phyloP scores from a whole-genome alignment of 768 basidiomycete species.

The Pholiota microspora region DNA sequence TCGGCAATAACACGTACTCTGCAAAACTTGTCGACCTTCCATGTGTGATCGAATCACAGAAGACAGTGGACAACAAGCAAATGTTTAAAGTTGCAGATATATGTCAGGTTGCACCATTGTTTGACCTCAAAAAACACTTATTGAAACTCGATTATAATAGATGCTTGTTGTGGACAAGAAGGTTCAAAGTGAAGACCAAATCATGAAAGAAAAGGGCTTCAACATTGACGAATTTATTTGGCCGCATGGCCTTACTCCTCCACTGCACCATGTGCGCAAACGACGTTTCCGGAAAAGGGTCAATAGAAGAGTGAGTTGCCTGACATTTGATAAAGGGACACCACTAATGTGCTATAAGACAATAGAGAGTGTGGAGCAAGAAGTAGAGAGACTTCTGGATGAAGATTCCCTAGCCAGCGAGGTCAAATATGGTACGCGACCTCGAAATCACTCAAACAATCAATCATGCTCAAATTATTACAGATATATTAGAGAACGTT shows the following conservation, averaged over 20 bases:
- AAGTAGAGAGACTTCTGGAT: conserved; percentile 83
- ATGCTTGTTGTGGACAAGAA: conserved; percentile 90
- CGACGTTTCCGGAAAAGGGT: conserved; percentile 90
- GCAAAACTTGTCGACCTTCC: conserved; percentile 97
- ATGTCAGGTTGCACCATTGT: conserved; percentile 68
- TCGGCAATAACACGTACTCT: conserved; percentile 76
- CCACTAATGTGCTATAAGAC: conserved; percentile 47
- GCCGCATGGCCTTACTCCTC: conserved; percentile 95
- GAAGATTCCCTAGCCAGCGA: conserved; percentile 74
- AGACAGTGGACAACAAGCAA: conserved; percentile 93
- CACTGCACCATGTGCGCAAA: conserved; percentile 86
- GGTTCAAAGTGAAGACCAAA: conserved; percentile 65
- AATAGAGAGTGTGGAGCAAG: conserved; percentile 92
- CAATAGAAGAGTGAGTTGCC: conserved; percentile 65
- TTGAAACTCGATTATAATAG: conserved; percentile 36
- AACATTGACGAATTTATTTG: conserved; percentile 96
- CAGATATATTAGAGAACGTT: conserved; percentile 86
- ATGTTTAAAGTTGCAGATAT: conserved; percentile 99
- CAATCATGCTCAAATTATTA: neutral
- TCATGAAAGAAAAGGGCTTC: conserved; percentile 64
- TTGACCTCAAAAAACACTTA: conserved; percentile 13
- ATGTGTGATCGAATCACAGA: conserved; percentile 91
- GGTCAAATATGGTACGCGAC: conserved; percentile 67
- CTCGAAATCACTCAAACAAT: neutral
- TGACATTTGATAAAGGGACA: too few species aligned